Evolutionary conservation across 495 filamentous ascomycete species (phyloP).

Genomic region (Neurospora sp.): DNA sequence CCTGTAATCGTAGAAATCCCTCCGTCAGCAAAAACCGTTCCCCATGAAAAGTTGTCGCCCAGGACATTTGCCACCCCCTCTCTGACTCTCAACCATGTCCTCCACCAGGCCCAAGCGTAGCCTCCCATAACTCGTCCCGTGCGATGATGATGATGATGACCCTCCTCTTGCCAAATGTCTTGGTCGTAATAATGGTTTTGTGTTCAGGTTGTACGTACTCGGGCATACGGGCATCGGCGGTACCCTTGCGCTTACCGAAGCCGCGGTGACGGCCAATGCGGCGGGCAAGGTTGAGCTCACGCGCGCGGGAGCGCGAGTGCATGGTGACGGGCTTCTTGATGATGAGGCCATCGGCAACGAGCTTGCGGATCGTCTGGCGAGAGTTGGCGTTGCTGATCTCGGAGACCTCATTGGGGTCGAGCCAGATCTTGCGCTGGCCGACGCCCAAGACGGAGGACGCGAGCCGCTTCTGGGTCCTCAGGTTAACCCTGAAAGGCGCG

Average conservation of each 20-base stretch:
- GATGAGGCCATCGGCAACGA: constrained; percentile 99
- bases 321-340: constrained; percentile 99
- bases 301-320: constrained; percentile 94
- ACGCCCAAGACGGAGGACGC: constrained; percentile 95
- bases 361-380: constrained; percentile 99
- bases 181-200: background rate
- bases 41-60: background rate
- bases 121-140: background rate
- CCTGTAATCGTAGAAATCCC: constrained; percentile 35
- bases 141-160: background rate
- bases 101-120: background rate
- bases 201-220: constrained; percentile 50
- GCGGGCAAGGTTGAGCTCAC: constrained; percentile 80
- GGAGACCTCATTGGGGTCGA: constrained; percentile 98
- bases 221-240: constrained; percentile 98
- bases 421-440: constrained; percentile 99
- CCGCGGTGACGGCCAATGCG: constrained; percentile 92
- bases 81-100: background rate
- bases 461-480: constrained; percentile 99
- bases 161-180: constrained; percentile 2
- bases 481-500: constrained; percentile 73
- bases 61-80: background rate
- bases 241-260: constrained; percentile 99
- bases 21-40: constrained; percentile 17
- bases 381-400: constrained; percentile 99